Evolutionary conservation across 495 filamentous ascomycete genomes (phyloP).

Genomic region (Penicillium cinerascens): DNA sequence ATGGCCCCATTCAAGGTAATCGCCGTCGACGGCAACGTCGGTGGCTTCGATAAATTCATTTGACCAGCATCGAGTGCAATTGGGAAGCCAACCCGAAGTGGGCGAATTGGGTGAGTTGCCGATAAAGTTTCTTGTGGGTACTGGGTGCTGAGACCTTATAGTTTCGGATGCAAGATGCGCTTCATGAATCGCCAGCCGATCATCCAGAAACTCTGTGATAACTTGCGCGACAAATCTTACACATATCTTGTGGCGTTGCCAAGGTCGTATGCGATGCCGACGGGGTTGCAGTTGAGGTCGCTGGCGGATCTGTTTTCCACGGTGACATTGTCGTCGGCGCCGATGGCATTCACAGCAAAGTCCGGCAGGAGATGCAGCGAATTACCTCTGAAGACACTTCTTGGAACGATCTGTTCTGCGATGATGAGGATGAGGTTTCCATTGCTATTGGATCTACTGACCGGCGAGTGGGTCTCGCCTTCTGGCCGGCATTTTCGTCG

Average conservation of each 20-base stretch:
- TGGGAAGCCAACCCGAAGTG: neutral
- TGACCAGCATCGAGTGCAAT: neutral
- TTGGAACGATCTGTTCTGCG: neutral
- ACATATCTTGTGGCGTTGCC: conserved; percentile 25
- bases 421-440: conserved; percentile 17
- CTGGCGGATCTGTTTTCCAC: conserved; percentile 33
- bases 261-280: conserved; percentile 23
- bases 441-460: neutral
- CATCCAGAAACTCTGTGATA: conserved; percentile 29
- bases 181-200: conserved; percentile 34
- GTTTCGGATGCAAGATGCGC: conserved; percentile 21
- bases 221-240: conserved; percentile 33
- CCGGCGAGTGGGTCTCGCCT: neutral
- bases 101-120: neutral
- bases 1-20: conserved; percentile 29
- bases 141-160: conserved; percentile 2
- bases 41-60: conserved; percentile 22
- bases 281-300: conserved; percentile 28
- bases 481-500: neutral
- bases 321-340: conserved; percentile 48
- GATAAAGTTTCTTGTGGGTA: neutral
- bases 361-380: conserved; percentile 33
- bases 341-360: conserved; percentile 49
- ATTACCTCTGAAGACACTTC: conserved; percentile 2
- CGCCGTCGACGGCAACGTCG: conserved; percentile 48